A percentile compares a stretch with the other conserved stretches of the same genome.
Evolutionary conservation across 2,329 filamentous ascomycete genomes (phyloP).

Genomic region (Talaromyces funiculosus): DNA sequence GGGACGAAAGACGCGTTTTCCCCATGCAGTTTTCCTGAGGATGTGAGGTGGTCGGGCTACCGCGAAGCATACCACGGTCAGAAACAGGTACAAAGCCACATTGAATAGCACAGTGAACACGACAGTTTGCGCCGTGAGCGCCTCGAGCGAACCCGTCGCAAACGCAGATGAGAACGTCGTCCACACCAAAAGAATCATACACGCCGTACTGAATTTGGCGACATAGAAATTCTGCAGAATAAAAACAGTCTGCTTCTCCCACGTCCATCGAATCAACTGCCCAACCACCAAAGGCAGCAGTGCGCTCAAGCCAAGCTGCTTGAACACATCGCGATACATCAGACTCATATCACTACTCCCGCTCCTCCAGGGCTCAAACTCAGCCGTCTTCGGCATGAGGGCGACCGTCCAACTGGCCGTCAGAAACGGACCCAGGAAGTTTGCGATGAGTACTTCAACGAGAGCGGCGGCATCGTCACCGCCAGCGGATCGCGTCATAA

Average conservation of each 20-base stretch:
- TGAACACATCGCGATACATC: constrained; percentile 63
- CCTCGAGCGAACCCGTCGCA: constrained; percentile 55
- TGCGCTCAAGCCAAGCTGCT: constrained; percentile 62
- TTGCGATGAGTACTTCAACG: constrained; percentile 65
- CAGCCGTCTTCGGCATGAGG: constrained; percentile 42
- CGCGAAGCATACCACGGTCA: constrained; percentile 54
- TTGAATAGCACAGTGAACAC: constrained; percentile 64
- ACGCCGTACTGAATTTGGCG: constrained; percentile 41
- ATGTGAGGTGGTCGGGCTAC: constrained; percentile 39
- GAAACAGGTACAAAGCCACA: constrained; percentile 58
- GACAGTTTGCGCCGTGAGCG: constrained; percentile 55
- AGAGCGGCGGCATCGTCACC: constrained; percentile 62
- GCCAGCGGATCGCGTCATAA: constrained; percentile 65
- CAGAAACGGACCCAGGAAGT: constrained; percentile 63
- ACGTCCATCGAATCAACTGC: constrained; percentile 54
- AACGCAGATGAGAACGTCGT: constrained; percentile 46
- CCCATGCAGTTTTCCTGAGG: constrained; percentile 19
- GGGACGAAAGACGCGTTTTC: constrained; percentile 22
- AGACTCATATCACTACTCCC: constrained; percentile 49
- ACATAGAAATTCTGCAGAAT: constrained; percentile 51
- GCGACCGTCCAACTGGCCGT: constrained; percentile 58
- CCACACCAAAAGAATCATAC: constrained; percentile 51
- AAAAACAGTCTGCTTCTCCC: constrained; percentile 38
- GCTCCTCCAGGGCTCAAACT: constrained; percentile 37
- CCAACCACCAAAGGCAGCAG: constrained; percentile 59